Conservation (phyloP, 139 green algal species). For the Volvox reticuliferus region DNA sequence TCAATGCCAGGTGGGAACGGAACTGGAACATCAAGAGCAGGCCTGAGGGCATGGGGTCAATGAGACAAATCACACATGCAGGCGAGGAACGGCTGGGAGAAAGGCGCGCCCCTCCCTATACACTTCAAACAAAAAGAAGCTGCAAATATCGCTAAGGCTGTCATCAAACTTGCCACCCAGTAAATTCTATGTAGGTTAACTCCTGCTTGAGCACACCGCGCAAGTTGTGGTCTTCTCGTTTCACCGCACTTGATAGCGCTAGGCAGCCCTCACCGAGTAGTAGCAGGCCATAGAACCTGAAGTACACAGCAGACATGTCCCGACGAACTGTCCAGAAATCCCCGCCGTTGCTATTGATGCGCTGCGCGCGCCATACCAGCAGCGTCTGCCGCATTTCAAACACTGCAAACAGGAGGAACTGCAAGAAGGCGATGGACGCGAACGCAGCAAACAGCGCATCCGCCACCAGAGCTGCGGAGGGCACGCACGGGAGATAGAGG, state of each 20-base stretch:
- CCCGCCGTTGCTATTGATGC: slow-evolving; percentile 11
- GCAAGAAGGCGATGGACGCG: slow-evolving; percentile 80
- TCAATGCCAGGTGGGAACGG: slow-evolving; percentile 54
- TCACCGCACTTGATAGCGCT: too few species aligned
- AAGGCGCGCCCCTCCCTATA: too few species aligned
- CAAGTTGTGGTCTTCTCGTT: too few species aligned
- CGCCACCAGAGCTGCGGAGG: slow-evolving; percentile 79
- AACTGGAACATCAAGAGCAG: slow-evolving; percentile 74
- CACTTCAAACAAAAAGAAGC: too few species aligned
- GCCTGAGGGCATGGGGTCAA: neutral
- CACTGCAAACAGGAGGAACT: slow-evolving; percentile 91
- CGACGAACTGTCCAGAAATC: slow-evolving; percentile 76
- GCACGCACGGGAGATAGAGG: neutral
- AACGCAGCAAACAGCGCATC: slow-evolving; percentile 89
- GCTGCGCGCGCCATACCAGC: slow-evolving; percentile 80
- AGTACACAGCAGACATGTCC: slow-evolving; percentile 88
- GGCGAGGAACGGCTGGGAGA: neutral
- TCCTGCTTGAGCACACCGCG: too few species aligned
- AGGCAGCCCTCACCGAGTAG: slow-evolving; percentile 54
- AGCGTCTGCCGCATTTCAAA: slow-evolving; percentile 93
- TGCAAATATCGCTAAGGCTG: too few species aligned
- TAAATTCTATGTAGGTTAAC: too few species aligned
- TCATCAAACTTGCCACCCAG: too few species aligned
- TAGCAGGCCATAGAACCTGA: slow-evolving; percentile 85
- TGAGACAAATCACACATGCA: neutral